phyloP scores from a whole-genome alignment of 1,139 yeast genomes.

The Geotrichum aggregatum region DNA sequence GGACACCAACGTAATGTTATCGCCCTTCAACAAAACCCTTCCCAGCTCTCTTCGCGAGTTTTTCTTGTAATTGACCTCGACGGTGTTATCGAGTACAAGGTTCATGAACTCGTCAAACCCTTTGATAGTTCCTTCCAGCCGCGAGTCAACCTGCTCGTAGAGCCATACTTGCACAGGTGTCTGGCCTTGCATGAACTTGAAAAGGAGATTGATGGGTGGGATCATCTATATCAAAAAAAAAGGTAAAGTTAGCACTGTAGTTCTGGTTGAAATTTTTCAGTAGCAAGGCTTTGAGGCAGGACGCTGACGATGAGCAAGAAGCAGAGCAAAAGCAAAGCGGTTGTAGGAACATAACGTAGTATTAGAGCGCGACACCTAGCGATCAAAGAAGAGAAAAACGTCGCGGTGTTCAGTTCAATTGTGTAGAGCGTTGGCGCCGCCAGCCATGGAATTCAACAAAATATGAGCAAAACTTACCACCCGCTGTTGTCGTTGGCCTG shows the following conservation, averaged over 20 bases:
- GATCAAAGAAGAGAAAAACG: too few species aligned
- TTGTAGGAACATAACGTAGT: too few species aligned
- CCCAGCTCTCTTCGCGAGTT: slow-evolving; percentile 48
- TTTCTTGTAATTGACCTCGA: slow-evolving; percentile 51
- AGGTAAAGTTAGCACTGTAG: too few species aligned
- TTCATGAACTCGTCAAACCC: slow-evolving; percentile 99
- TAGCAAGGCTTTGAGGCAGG: too few species aligned
- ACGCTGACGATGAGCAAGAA: too few species aligned
- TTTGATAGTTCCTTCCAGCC: slow-evolving; percentile 76
- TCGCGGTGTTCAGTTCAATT: too few species aligned
- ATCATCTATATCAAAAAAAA: slow-evolving; percentile 39
- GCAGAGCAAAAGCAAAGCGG: background rate
- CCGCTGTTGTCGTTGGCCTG: slow-evolving; percentile 39
- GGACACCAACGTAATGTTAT: slow-evolving; percentile 80
- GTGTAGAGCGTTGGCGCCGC: too few species aligned
- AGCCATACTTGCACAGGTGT: slow-evolving; percentile 62
- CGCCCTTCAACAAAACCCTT: slow-evolving; percentile 80
- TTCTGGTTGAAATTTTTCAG: too few species aligned
- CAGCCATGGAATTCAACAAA: background rate
- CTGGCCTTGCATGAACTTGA: slow-evolving; percentile 81
- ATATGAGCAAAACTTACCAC: slow-evolving; percentile 35
- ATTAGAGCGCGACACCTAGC: too few species aligned
- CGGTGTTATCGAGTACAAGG: slow-evolving; percentile 85
- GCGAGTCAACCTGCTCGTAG: slow-evolving; percentile 75
- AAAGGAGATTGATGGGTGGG: slow-evolving; percentile 60